Conservation (phyloP, 2,329 filamentous ascomycete species). For the Curvularia eragrostidis region DNA sequence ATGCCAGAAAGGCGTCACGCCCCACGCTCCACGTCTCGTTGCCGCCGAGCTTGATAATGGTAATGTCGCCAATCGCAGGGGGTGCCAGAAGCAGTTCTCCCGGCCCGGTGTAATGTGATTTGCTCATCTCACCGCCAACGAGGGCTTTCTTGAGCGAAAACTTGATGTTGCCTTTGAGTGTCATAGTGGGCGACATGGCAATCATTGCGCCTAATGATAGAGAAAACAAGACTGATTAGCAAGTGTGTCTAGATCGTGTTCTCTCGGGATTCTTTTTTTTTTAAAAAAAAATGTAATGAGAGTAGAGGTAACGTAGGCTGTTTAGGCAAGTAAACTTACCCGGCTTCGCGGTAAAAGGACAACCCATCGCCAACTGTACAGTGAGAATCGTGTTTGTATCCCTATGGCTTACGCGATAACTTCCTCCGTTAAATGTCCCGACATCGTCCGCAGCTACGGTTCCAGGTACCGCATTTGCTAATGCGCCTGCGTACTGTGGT, state of each 20-base stretch:
- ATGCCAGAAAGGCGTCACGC: slow-evolving; percentile 83
- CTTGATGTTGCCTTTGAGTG: slow-evolving; percentile 80
- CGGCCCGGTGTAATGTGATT: slow-evolving; percentile 84
- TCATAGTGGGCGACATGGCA: slow-evolving; percentile 89
- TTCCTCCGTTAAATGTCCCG: slow-evolving; percentile 96
- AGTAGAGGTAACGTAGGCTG: slow-evolving; percentile 5
- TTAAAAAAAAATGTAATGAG: not conserved
- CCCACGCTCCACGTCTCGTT: slow-evolving; percentile 82
- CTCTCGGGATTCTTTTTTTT: not conserved
- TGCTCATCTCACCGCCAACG: slow-evolving; percentile 77
- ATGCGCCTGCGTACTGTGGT: slow-evolving; percentile 37
- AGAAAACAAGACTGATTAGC: not conserved
- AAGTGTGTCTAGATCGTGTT: not conserved
- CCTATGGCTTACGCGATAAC: slow-evolving; percentile 89
- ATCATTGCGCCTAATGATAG: slow-evolving; percentile 76
- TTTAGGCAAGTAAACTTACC: slow-evolving; percentile 52
- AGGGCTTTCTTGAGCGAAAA: slow-evolving; percentile 94
- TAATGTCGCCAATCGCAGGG: slow-evolving; percentile 81
- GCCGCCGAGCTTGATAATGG: slow-evolving; percentile 75
- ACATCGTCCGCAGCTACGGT: slow-evolving; percentile 73
- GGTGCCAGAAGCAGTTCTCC: slow-evolving; percentile 90
- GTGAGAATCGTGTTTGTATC: slow-evolving; percentile 91
- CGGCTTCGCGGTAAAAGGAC: slow-evolving; percentile 80
- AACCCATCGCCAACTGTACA: slow-evolving; percentile 86
- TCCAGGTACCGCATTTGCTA: slow-evolving; percentile 32